Evolutionary conservation across 2,329 filamentous ascomycete species (phyloP).

Genomic region (Penicillium griseofulvum): DNA sequence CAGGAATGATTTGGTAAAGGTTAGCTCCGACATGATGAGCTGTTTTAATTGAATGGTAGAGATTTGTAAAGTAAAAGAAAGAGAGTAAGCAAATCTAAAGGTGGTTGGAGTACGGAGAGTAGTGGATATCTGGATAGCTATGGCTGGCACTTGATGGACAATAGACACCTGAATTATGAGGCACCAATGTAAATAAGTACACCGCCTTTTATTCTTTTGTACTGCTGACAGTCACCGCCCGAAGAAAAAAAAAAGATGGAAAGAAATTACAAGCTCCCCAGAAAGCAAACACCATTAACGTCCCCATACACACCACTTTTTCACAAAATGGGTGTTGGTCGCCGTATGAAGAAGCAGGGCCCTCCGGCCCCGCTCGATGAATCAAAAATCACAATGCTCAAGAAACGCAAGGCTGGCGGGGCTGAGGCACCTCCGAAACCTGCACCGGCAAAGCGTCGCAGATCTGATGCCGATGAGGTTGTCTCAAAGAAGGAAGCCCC

Average conservation of each 20-base stretch:
- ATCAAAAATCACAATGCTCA: constrained; percentile 54
- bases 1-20: constrained; percentile 83
- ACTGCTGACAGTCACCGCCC: constrained; percentile 30
- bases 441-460: constrained; percentile 62
- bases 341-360: constrained; percentile 95
- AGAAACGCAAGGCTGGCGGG: constrained; percentile 80
- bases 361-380: constrained; percentile 80
- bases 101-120: background rate
- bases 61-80: background rate
- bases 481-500: constrained; percentile 37
- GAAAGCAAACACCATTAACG: constrained; percentile 13
- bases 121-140: background rate
- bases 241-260: constrained; percentile 26
- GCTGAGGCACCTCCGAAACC: constrained; percentile 52
- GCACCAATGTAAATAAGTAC: background rate
- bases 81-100: background rate
- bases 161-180: constrained; percentile 12
- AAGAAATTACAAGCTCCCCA: constrained; percentile 28
- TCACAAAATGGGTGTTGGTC: constrained; percentile 80
- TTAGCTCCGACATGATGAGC: constrained; percentile 69
- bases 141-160: constrained; percentile 5
- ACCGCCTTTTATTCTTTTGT: constrained; percentile 21
- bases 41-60: background rate
- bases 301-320: constrained; percentile 16
- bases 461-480: constrained; percentile 44